A percentile compares a stretch with the other conserved stretches of the same genome.
Conservation (phyloP, 805 yeast genomes). For the Barnettozyma salicaria region DNA sequence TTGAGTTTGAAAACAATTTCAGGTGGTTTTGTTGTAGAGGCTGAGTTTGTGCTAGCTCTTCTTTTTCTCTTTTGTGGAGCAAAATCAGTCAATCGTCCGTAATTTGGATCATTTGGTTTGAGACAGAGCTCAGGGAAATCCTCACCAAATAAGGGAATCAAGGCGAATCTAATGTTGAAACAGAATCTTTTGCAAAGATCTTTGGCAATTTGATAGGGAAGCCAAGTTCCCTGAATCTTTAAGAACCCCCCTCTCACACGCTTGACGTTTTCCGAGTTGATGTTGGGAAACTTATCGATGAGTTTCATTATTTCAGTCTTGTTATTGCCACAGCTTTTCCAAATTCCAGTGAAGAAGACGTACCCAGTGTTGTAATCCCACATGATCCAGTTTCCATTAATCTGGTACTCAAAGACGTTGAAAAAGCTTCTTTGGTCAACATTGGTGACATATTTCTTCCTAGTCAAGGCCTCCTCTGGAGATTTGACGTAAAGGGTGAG, state of each 20-base stretch:
- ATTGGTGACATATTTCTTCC: constrained; percentile 60
- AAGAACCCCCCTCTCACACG: constrained; percentile 87
- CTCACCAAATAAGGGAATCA: constrained; percentile 76
- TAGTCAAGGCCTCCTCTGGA: constrained; percentile 12
- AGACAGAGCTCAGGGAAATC: constrained; percentile 41
- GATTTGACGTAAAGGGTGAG: constrained; percentile 4
- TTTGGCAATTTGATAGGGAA: constrained; percentile 64
- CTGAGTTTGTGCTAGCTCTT: constrained; percentile 9
- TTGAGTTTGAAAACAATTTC: constrained; percentile 1
- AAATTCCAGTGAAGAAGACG: constrained; percentile 82
- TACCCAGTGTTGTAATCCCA: constrained; percentile 85
- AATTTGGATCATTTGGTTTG: constrained; percentile 20
- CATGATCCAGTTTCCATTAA: constrained; percentile 51
- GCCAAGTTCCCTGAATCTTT: constrained; percentile 94
- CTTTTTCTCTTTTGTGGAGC: constrained; percentile 8
- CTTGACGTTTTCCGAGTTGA: constrained; percentile 30
- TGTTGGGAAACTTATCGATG: constrained; percentile 30
- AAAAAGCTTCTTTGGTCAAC: constrained; percentile 65
- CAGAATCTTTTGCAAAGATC: constrained; percentile 69
- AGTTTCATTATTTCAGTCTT: constrained; percentile 76
- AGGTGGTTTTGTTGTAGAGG: neutral
- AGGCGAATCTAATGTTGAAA: constrained; percentile 65
- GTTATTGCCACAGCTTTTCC: constrained; percentile 67
- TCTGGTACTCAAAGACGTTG: constrained; percentile 65
- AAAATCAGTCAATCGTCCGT: constrained; percentile 21